phyloP scores from a whole-genome alignment of 139 green algal species.

The Penium margaritaceum region DNA sequence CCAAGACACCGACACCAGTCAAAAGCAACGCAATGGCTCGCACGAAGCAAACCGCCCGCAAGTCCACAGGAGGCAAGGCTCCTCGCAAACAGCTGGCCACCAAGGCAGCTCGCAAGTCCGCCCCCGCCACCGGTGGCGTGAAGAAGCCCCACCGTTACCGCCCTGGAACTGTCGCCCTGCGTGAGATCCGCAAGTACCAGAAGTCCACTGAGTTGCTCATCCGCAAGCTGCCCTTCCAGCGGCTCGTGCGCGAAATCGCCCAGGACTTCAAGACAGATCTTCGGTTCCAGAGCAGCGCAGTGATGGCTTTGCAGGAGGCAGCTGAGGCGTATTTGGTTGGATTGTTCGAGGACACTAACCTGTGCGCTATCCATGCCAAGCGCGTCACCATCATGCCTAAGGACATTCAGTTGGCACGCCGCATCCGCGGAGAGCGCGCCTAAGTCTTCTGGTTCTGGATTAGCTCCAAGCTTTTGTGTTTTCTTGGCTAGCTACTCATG shows the following conservation, averaged over 20 bases:
- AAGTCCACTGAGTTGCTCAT: constrained; percentile 64
- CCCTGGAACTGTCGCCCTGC: constrained; percentile 65
- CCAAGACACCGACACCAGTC: too few relatives aligned
- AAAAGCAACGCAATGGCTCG: too few relatives aligned
- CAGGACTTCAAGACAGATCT: constrained; percentile 99
- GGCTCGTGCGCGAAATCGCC: constrained; percentile 92
- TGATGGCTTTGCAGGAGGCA: constrained; percentile 91
- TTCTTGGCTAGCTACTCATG: too few relatives aligned
- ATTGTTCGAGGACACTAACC: constrained; percentile 96
- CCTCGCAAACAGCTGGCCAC: constrained; percentile 90
- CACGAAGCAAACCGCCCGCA: constrained; percentile 92
- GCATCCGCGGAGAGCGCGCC: constrained; percentile 80
- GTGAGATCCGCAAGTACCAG: constrained; percentile 69
- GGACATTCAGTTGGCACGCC: constrained; percentile 85
- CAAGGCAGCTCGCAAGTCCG: constrained; percentile 76
- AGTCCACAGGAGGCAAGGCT: constrained; percentile 65
- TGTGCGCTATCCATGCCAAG: constrained; percentile 91
- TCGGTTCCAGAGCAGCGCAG: constrained; percentile 86
- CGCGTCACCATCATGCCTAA: constrained; percentile 85
- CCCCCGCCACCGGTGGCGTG: constrained; percentile 56
- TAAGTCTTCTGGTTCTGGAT: too few relatives aligned
- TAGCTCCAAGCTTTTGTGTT: too few relatives aligned
- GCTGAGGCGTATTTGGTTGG: constrained; percentile 93
- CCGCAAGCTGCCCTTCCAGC: constrained; percentile 60
- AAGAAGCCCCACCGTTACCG: constrained; percentile 49